phyloP scores from a whole-genome alignment of 148 eudicot species.

The Silene conica region DNA sequence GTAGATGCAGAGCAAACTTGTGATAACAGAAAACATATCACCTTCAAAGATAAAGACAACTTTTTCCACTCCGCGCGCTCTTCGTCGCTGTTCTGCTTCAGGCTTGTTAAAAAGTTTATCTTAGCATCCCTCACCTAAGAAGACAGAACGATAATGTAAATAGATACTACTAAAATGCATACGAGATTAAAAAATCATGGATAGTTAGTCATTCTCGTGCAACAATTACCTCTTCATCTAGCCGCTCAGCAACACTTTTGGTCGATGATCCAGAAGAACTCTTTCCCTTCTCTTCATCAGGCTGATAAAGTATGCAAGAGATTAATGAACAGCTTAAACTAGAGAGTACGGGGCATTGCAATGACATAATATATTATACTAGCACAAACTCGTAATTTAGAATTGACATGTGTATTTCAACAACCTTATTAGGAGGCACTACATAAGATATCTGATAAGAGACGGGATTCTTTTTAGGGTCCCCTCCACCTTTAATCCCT shows the following conservation, averaged over 20 bases:
- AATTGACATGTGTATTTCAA: not conserved
- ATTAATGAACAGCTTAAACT: not conserved
- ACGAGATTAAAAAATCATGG: not conserved
- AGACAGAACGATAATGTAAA: slow-evolving; percentile 13
- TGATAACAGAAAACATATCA: slow-evolving; percentile 8
- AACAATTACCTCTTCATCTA: slow-evolving; percentile 70
- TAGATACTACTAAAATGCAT: not conserved
- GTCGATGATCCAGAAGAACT: slow-evolving; percentile 35
- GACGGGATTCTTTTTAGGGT: slow-evolving; percentile 70
- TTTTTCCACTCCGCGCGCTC: slow-evolving; percentile 75
- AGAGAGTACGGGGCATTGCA: not conserved
- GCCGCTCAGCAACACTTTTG: slow-evolving; percentile 60
- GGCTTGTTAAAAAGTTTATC: slow-evolving; percentile 72
- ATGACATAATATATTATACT: not conserved
- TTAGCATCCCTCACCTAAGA: slow-evolving; percentile 84
- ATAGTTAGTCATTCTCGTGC: not conserved
- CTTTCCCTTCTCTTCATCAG: slow-evolving; percentile 69
- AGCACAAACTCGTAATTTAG: not conserved
- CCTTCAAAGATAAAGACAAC: slow-evolving; percentile 68
- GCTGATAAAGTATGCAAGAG: slow-evolving; percentile 34
- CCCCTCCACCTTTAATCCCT: slow-evolving; percentile 44
- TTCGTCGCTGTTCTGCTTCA: slow-evolving; percentile 66
- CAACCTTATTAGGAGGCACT: slow-evolving; percentile 85
- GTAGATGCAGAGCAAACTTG: not conserved
- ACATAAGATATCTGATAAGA: slow-evolving; percentile 67